Evolutionary conservation across 2,329 filamentous ascomycete genomes (phyloP), one percentile per base, ranked within the genome.

Genomic region (Eutypa lata): DNA sequence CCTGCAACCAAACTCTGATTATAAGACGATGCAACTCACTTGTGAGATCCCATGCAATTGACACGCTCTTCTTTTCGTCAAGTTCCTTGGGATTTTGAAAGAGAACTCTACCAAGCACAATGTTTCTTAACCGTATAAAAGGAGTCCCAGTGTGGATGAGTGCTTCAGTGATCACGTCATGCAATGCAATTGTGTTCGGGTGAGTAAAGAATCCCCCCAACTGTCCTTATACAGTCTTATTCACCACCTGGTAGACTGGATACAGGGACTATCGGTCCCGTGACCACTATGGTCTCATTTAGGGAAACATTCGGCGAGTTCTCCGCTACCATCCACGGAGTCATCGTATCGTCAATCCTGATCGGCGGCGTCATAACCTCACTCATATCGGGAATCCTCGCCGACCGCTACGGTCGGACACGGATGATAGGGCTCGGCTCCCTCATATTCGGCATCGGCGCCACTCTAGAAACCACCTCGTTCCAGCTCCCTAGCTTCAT

Each of bases 361-460:
- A 74, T 86, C 22, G 78, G 83, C 0, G 84, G 81, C 6, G 83
- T 80, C 0, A 66, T 86, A 13, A 79, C 83, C 0, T 82, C 83
- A 0, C 73, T 85, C 22, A 73, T 86, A 35, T 81, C 82, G 0
- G 77, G 84, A 2, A 72, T 77, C 44, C 70, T 87, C 2, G 79
- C 73, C 7, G 78, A 78, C 59, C 73, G 66, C 52, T 78, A 81
- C 18, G 83, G 83, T 0, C 74, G 82, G 10, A 72, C 77, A 0
- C 71, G 71, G 40, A 44, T 50, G 22, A 78, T 84, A 18, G 70
- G 70, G 2, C 67, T 78, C 13, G 82, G 82, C 0, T 72, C 76
- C 0, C 57, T 76, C 1, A 69, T 82, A 4, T 84, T 81, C 52
- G 75, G 49, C 24, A 14, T 46, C 14, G 49, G 49, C 22, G 22